Base-by-base conservation (phyloP, 768 basidiomycete species). In the Clathrus columnatus region DNA sequence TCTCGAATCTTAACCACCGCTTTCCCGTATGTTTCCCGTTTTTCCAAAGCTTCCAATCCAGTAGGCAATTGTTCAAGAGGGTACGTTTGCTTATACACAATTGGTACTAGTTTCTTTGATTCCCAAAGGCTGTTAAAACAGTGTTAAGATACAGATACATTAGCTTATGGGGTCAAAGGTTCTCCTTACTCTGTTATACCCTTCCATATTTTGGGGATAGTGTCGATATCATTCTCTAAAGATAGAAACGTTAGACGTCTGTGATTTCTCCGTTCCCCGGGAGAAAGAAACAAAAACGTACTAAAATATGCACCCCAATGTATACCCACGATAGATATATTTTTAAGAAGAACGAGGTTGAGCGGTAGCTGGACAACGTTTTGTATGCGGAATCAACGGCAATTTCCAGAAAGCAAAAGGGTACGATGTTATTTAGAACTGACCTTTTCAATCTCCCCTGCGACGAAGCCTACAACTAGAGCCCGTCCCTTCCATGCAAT, bases 401-500 rank as follows among this genome's bases (percentile, higher is more conserved):
- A 10, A 57, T 68, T 23, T 67, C 63, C 56, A 64, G 62, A 16
- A 1, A 20, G 1, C 69, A 69, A 0, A 61, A 61, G 18, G 28
- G 11, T 16, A 11, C 17, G 7, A 6, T 29, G 32, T 24, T 3
- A 59, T 10, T 23, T 47, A 8, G 36, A 23, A 54, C 65, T 8
- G 48, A 87, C 85, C 75, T 91, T 89, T 68, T 93, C 91, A 53
- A 95, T 91, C 11, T 75, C 69, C 3, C 90, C 90, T 6, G 78
- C 87, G 3, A 87, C 91, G 68, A 94, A 98, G 5, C 95, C 96
- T 50, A 99, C 84, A n/a, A 98, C 87, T 10, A 99, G 63, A 1
- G 87, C 84, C 14, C 95, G 80, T 0, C 94, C 92, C 67, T 94
- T 93, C 84, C 94, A 97, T 0, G 87, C 88, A 55, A 93, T 89